phyloP scores from a whole-genome alignment of 2,329 filamentous ascomycete species.

The Colletotrichum incanum region DNA sequence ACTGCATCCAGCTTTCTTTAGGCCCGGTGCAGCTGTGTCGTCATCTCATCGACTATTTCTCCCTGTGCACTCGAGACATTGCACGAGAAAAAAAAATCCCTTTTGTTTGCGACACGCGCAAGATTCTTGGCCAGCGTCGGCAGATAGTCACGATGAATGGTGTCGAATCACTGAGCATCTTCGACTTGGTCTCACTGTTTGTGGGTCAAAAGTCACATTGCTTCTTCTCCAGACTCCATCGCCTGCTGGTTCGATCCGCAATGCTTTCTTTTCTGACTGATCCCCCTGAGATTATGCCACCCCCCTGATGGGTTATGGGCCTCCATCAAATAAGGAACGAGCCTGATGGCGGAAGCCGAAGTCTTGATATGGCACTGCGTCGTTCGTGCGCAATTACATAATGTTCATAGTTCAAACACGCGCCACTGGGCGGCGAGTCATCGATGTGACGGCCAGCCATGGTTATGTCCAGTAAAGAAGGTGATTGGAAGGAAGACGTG shows the following conservation, averaged over 20 bases:
- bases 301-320: background rate
- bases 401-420: background rate
- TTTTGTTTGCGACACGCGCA: background rate
- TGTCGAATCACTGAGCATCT: background rate
- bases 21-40: background rate
- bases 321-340: background rate
- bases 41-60: background rate
- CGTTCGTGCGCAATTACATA: background rate
- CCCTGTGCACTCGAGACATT: background rate
- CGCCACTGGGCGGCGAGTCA: background rate
- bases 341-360: background rate
- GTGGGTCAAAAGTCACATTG: background rate
- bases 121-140: background rate
- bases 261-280: background rate
- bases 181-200: background rate
- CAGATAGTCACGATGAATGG: background rate
- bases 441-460: background rate
- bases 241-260: no score
- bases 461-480: background rate
- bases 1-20: background rate
- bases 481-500: no score
- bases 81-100: background rate
- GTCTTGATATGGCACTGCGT: background rate
- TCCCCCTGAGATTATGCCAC: background rate
- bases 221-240: background rate